Evolutionary conservation across 345 rosid genomes (phyloP).

Genomic region (Acer campestre): DNA sequence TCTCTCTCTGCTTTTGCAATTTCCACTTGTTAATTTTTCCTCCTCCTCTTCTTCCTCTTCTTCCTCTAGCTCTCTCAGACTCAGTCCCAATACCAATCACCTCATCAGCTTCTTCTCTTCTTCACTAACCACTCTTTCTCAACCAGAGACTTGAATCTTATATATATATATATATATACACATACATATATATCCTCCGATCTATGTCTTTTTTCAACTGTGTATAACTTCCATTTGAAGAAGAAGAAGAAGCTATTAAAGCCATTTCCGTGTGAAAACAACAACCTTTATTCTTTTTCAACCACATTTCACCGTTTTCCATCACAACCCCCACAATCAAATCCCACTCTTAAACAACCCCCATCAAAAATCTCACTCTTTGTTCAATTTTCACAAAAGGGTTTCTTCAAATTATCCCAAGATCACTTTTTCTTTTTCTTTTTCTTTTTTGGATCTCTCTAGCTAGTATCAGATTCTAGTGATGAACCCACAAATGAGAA

Average conservation of each 20-base stretch:
- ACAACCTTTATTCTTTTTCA: neutral
- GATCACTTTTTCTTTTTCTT: neutral
- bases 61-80: neutral
- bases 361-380: neutral
- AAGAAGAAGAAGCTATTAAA: neutral
- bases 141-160: neutral
- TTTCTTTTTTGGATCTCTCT: neutral
- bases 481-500: slow-evolving; percentile 23
- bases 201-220: neutral
- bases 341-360: neutral
- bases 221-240: neutral
- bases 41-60: neutral
- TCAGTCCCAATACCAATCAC: neutral
- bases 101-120: too few species aligned
- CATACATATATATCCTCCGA: neutral
- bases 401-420: neutral
- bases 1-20: neutral
- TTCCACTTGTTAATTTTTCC: too few species aligned
- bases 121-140: neutral
- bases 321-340: neutral
- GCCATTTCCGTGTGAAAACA: neutral
- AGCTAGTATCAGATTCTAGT: neutral
- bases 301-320: neutral
- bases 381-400: neutral
- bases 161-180: too few species aligned